These are phyloP conservation scores for Caryopteris hybrid DNA, from an alignment of 305 asterid genomes.

Conservation along the genomic window DNA sequence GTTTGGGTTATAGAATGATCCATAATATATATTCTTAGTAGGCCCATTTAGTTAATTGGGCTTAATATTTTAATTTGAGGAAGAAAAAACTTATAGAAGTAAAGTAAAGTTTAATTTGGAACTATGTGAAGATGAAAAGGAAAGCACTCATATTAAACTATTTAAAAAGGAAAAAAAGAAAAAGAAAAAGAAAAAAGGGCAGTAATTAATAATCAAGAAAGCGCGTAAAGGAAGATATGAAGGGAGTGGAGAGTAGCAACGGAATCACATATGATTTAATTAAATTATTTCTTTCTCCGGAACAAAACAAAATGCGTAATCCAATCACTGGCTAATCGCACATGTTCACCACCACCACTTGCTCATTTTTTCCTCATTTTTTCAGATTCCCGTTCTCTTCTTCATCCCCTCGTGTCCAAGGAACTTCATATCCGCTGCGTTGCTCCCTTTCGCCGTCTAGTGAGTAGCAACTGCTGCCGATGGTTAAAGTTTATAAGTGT, in stretches of 20 bases:
- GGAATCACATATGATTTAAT: background rate
- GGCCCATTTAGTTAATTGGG: too few species aligned
- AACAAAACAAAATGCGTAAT: constrained; percentile 17
- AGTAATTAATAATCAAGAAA: too few species aligned
- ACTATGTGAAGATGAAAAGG: background rate
- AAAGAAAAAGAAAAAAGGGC: too few species aligned
- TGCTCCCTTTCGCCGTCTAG: constrained; percentile 17
- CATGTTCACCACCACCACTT: constrained; percentile 27
- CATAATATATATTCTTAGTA: too few species aligned
- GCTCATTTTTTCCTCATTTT: constrained; percentile 14
- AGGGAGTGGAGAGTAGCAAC: constrained; percentile 10
- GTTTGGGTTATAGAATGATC: too few species aligned
- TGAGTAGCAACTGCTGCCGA: constrained; percentile 1
- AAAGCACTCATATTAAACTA: background rate
- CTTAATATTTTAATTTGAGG: too few species aligned
- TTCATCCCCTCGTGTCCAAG: constrained; percentile 3
- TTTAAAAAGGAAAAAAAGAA: too few species aligned
- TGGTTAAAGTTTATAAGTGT: background rate
- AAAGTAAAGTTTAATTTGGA: too few species aligned
- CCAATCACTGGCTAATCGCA: constrained; percentile 17
- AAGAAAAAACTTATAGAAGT: too few species aligned
- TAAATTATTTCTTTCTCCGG: background rate
- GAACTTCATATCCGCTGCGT: constrained; percentile 16
- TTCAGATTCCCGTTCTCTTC: constrained; percentile 5
- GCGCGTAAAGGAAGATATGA: too few species aligned